phyloP scores from a whole-genome alignment of 106 monocot genomes.

The Allium sativum region DNA sequence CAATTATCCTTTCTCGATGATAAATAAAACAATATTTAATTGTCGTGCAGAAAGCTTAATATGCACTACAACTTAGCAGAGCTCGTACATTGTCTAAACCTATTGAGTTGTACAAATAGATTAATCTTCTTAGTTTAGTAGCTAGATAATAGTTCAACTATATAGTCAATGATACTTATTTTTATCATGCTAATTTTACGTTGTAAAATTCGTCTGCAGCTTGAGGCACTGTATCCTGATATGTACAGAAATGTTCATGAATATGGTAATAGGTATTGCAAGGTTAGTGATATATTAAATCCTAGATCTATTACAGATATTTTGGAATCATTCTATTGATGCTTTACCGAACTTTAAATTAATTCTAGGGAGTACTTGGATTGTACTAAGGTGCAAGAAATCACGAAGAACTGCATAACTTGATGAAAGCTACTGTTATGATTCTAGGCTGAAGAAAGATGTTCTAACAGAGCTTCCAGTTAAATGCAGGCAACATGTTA shows the following conservation, averaged over 20 bases:
- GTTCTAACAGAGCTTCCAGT: no score
- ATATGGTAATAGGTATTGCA: conserved; percentile 91
- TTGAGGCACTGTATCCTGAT: conserved; percentile 80
- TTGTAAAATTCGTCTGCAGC: conserved; percentile 24
- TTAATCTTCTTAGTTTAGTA: conserved; percentile 1
- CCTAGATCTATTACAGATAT: no score
- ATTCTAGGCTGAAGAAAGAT: conserved; percentile 92
- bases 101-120: conserved; percentile 96
- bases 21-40: no score
- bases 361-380: conserved; percentile 75
- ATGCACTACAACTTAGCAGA: conserved; percentile 76
- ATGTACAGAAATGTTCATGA: conserved; percentile 89
- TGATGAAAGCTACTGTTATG: conserved; percentile 98
- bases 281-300: conserved; percentile 83
- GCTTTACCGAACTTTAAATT: not conserved
- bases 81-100: conserved; percentile 95
- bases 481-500: no score
- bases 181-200: not conserved
- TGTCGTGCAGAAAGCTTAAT: conserved; percentile 66
- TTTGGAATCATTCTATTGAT: no score
- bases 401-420: conserved; percentile 88
- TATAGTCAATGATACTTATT: not conserved
- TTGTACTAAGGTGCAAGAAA: conserved; percentile 94
- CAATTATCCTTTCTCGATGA: no score
- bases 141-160: not conserved